phyloP scores from a whole-genome alignment of 306 rosid genomes.

The Abrus precatorius region DNA sequence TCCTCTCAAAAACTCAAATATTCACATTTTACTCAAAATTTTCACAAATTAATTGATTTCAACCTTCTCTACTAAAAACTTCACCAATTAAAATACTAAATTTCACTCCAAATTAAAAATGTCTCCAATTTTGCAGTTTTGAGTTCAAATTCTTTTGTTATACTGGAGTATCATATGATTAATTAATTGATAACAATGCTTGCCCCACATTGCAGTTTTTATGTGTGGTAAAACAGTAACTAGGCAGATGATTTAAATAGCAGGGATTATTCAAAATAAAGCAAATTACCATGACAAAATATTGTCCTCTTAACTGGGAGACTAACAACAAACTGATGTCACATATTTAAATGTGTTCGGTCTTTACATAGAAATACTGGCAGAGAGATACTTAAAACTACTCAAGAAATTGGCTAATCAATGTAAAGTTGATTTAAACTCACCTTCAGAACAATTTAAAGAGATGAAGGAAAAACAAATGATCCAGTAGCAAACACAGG shows the following conservation, averaged over 20 bases:
- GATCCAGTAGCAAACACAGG: constrained; percentile 91
- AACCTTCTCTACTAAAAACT: no score
- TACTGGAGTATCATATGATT: no score
- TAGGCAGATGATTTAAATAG: neutral
- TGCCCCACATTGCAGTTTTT: no score
- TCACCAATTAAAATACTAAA: no score
- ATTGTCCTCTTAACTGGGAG: constrained; percentile 25
- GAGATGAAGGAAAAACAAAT: constrained; percentile 80
- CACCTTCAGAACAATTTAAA: constrained; percentile 90
- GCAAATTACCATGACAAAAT: constrained; percentile 3
- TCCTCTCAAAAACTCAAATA: no score
- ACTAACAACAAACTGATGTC: constrained; percentile 5
- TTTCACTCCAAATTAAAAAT: no score
- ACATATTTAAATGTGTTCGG: constrained; percentile 14
- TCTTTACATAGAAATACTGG: constrained; percentile 34
- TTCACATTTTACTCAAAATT: no score
- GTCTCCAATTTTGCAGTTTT: no score
- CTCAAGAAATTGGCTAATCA: constrained; percentile 18
- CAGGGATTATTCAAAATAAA: constrained; percentile 31
- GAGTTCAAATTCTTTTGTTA: no score
- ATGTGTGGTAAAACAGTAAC: no score
- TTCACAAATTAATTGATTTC: no score
- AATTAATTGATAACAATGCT: no score
- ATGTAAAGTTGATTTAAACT: constrained; percentile 33
- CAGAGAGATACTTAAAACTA: constrained; percentile 19